Evolutionary conservation across 352 stramenopile species (phyloP), one percentile per base, ranked within the genome.

Genomic region (Globisporangium spinosum): DNA sequence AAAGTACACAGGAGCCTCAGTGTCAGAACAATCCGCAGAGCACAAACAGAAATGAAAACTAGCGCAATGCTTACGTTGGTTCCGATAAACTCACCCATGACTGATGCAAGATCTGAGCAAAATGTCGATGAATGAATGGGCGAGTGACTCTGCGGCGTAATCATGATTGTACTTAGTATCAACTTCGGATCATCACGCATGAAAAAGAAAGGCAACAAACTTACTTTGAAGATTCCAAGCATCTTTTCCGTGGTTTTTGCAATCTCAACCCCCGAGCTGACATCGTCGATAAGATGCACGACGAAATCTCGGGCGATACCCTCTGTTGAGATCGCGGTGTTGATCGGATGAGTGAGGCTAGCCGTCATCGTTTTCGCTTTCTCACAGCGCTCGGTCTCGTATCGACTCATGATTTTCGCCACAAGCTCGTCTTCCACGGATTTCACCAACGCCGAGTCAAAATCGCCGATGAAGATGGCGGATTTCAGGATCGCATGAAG

Each of bases 391-490:
- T 83, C 70, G 1, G 70, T 67, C 64, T 93, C 84, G 68, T 91
- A 89, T 22, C 79, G 72, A 53, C 65, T 76, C 85, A 94, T 91
- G 55, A 95, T 78, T 27, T 86, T 90, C 54, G 77, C 77, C 27
- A 94, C 79, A 25, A 95, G 62, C 51, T 91, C 87, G 60, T 91
- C 76, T 65, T 92, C 81, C 6, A 92, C 73, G 0, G 73, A 70
- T 53, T 92, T 94, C 22, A 84, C 76, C 4, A 91, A 53, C 2
- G 82, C 70, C 0, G 79, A 70, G 58, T 93, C 83, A 40, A 90
- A 93, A 38, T 95, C 84, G 4, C 83, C 85, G 8, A 94, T 86
- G 47, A 93, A 94, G 22, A 80, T 88, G n/a, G 94, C 58, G 0
- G 84, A 75, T 55, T 89, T 91, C 32, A 93, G 61, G 17, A 81